Evolutionary conservation across 2,329 filamentous ascomycete species (phyloP), one percentile per base, ranked within the genome.

Genomic region (Neonectria hederae): DNA sequence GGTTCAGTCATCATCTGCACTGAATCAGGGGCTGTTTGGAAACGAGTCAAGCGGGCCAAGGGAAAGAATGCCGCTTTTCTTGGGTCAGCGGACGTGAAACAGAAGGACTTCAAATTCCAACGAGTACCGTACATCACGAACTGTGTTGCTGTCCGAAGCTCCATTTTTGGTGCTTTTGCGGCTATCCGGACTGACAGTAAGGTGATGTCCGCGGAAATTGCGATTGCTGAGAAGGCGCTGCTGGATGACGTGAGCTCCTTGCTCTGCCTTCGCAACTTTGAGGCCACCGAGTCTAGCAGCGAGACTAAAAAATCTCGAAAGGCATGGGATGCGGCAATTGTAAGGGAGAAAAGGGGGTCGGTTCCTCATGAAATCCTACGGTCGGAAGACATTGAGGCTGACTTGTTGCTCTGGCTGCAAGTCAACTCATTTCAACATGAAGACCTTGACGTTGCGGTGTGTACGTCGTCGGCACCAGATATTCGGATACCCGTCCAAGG

Each of bases 1-100:
- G 96, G 94, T 2, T 97, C 94, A 0, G 93, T 99, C 69, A 97
- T 99, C 59, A 89, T 99, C 66, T 95, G 93, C 69, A 99, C 96
- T 0, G 87, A 94, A 64, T 95, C 94, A 45, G 96, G 96, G 2
- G 95, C 93, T 52, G 95, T 97, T 0, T 99, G 95, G 95, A 90
- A 90, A 70, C 90, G 95, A 63, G 89, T 96, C 55, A 93, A 93
- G 74, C 88, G 96, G 65, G 85, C 87, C 26, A 97, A 95, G 68
- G 89, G 91, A 54, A 97, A 97, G 73, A 89, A 91, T 69, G 83
- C 87, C 0, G 81, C 83, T 1, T 78, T 79, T 21, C 56, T 81
- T 13, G 82, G 81, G 4, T 78, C 78, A 2, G 78, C 81, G 1
- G 88, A 89, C 22, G 83, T 85, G 35, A 92, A 89, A 72, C 86